Conservation (phyloP, 345 rosid genomes). For the Kandelia obovata region DNA sequence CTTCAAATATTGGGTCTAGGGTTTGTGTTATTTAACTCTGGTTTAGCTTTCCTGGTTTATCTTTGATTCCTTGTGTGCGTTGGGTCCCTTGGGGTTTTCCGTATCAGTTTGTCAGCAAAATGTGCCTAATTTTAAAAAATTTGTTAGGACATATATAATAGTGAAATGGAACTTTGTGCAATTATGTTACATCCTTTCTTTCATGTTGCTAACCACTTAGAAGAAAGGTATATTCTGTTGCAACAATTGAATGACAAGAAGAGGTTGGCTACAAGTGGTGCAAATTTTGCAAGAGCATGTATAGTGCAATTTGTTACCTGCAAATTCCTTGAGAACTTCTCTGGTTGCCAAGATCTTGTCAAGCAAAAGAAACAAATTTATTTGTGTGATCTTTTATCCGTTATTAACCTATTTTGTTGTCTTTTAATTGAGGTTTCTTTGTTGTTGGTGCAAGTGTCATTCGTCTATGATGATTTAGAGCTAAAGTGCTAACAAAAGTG, state of each 20-base stretch:
- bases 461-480: slow-evolving; percentile 69
- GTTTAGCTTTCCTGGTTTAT: too few relatives aligned
- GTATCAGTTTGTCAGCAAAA: too few relatives aligned
- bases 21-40: too few relatives aligned
- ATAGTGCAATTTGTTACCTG: slow-evolving; percentile 84
- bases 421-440: not conserved
- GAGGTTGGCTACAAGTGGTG: slow-evolving; percentile 94
- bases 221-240: not conserved
- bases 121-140: too few relatives aligned
- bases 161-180: too few relatives aligned
- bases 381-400: not conserved
- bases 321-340: slow-evolving; percentile 97
- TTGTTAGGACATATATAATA: too few relatives aligned
- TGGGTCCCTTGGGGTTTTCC: too few relatives aligned
- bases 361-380: slow-evolving; percentile 70
- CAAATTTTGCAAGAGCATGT: slow-evolving; percentile 92
- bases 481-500: slow-evolving; percentile 47
- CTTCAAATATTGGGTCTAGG: too few relatives aligned
- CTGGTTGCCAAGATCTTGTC: slow-evolving; percentile 98
- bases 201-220: not conserved
- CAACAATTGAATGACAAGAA: slow-evolving; percentile 92
- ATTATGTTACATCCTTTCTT: not conserved
- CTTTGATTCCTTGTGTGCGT: too few relatives aligned
- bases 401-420: not conserved
- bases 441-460: slow-evolving; percentile 83